Evolutionary conservation across 345 rosid genomes (phyloP).

Genomic region (Citrus mangshanensis): DNA sequence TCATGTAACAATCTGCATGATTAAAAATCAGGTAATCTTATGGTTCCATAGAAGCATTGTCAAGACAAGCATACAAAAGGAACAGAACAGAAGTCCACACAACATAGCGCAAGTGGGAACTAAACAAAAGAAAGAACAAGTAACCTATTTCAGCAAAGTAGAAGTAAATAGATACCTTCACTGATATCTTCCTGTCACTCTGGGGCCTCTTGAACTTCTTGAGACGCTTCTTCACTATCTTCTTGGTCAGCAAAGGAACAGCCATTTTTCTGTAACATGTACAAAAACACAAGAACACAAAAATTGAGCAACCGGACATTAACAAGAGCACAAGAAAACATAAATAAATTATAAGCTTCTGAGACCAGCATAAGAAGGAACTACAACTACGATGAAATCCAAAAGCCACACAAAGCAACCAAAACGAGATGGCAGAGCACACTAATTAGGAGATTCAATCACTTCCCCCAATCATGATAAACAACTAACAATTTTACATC

Average conservation of each 20-base stretch:
- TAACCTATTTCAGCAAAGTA: neutral
- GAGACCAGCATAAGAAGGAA: no score
- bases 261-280: constrained; percentile 43
- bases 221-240: constrained; percentile 61
- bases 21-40: neutral
- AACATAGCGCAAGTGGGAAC: neutral
- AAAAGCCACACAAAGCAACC: no score
- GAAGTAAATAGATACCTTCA: constrained; percentile 30
- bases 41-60: neutral
- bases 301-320: neutral
- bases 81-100: neutral
- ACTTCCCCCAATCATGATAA: neutral
- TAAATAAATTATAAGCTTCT: neutral
- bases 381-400: neutral
- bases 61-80: neutral
- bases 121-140: neutral
- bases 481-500: neutral
- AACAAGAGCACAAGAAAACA: neutral
- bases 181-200: constrained; percentile 49
- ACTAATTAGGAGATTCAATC: neutral
- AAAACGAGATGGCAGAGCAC: no score
- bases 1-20: no score
- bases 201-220: constrained; percentile 66
- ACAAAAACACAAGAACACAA: neutral
- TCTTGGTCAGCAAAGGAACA: constrained; percentile 58